A percentile compares a stretch with the other conserved stretches of the same genome.
These are phyloP conservation scores for Eutreptiella sp. DNA, from an alignment of 208 protist genomes.

Conservation along the genomic window DNA sequence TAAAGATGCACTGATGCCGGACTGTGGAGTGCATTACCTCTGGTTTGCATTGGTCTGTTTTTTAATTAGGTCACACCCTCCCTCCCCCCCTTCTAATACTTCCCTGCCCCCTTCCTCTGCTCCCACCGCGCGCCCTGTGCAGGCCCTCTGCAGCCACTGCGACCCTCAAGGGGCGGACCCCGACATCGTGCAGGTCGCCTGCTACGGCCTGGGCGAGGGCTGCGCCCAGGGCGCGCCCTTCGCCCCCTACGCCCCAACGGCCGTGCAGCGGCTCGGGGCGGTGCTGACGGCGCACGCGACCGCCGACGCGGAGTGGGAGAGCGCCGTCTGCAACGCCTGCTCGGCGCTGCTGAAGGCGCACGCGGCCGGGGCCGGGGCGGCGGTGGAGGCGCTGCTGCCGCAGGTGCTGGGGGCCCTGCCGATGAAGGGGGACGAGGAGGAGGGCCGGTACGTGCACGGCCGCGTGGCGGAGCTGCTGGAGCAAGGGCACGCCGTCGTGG, in stretches of 20 bases:
- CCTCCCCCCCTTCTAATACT: too few relatives aligned
- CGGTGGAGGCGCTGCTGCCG: too few relatives aligned
- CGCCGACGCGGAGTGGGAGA: background rate
- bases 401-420: too few relatives aligned
- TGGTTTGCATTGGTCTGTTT: too few relatives aligned
- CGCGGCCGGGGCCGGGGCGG: too few relatives aligned
- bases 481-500: background rate
- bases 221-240: background rate
- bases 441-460: background rate
- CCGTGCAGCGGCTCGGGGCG: background rate
- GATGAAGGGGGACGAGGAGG: background rate
- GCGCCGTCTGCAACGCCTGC: background rate
- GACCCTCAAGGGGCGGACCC: too few relatives aligned
- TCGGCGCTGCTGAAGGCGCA: background rate
- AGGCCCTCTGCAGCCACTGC: too few relatives aligned
- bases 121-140: too few relatives aligned
- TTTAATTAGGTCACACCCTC: too few relatives aligned
- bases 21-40: too few relatives aligned
- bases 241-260: background rate
- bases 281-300: background rate
- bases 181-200: background rate
- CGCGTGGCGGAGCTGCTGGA: background rate
- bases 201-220: background rate
- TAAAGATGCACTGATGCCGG: too few relatives aligned
- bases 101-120: too few relatives aligned